phyloP scores from a whole-genome alignment of 169 alveolate genomes.

The Amoebophrya sp. region DNA sequence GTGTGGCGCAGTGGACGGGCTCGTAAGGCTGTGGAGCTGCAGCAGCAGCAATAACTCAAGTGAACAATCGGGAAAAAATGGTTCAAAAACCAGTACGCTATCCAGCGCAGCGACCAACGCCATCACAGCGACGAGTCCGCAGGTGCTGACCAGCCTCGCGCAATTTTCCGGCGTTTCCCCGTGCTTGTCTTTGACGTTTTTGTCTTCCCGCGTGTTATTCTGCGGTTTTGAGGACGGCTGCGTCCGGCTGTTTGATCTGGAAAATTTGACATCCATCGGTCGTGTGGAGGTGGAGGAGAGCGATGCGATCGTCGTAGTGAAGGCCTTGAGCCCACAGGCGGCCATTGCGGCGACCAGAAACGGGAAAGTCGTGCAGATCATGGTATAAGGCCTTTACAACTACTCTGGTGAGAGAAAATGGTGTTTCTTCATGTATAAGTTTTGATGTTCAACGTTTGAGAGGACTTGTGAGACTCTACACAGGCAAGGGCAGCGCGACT shows the following conservation, averaged over 20 bases:
- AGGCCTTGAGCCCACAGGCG: background rate
- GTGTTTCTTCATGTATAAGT: too few relatives aligned
- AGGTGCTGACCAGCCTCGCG: background rate
- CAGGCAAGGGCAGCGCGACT: too few relatives aligned
- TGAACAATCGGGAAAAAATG: background rate
- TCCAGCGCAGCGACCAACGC: background rate
- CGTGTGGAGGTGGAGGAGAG: background rate
- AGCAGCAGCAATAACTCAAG: background rate
- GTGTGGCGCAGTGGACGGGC: background rate
- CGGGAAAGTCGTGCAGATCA: slow-evolving; percentile 13
- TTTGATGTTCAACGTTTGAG: too few relatives aligned
- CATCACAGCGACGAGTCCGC: background rate
- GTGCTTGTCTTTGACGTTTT: background rate
- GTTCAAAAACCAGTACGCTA: background rate
- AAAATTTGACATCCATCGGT: background rate
- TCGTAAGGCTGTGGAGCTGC: background rate
- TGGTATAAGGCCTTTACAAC: too few relatives aligned
- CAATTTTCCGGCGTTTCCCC: background rate
- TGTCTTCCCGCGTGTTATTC: background rate
- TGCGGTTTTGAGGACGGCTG: background rate
- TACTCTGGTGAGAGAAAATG: too few relatives aligned
- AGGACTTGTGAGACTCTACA: too few relatives aligned
- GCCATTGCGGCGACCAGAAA: background rate
- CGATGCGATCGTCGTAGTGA: background rate
- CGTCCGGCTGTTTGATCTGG: background rate